A percentile compares a stretch with the other conserved stretches of the same genome.
These are phyloP conservation scores for Saccharomyces hybrid DNA, from an alignment of 1,139 yeast species.

Conservation along the genomic window DNA sequence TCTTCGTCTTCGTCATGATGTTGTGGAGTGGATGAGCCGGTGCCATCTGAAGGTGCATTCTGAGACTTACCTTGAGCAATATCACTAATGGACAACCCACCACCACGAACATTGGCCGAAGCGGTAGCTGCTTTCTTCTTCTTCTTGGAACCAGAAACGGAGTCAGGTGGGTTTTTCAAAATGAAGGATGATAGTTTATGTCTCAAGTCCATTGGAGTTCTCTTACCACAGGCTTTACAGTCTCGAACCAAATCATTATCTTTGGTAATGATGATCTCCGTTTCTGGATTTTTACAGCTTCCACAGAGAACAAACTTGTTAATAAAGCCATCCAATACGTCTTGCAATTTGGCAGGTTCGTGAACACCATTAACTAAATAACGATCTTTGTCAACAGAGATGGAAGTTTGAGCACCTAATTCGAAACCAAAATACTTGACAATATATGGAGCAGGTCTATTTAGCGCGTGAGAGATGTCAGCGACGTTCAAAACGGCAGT, in stretches of 20 bases:
- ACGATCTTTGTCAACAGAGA: conserved; percentile 74
- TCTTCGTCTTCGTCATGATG: conserved; percentile 58
- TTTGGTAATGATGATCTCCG: conserved; percentile 77
- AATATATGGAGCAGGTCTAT: conserved; percentile 86
- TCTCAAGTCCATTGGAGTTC: conserved; percentile 76
- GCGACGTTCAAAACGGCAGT: conserved; percentile 85
- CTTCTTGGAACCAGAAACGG: conserved; percentile 45
- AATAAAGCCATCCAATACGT: conserved; percentile 89
- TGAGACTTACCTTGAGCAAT: conserved; percentile 55
- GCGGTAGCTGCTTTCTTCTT: conserved; percentile 82
- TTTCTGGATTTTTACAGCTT: conserved; percentile 95
- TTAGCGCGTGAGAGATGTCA: conserved; percentile 91
- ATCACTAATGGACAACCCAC: conserved; percentile 72
- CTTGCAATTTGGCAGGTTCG: conserved; percentile 85
- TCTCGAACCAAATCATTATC: conserved; percentile 78
- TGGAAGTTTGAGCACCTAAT: conserved; percentile 90
- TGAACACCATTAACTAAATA: conserved; percentile 94
- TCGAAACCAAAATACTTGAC: conserved; percentile 94
- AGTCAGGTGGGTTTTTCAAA: conserved; percentile 84
- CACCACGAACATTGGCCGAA: conserved; percentile 84
- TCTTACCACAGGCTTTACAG: conserved; percentile 97
- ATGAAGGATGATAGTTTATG: conserved; percentile 83
- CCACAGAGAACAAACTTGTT: conserved; percentile 89
- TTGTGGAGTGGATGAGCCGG: conserved; percentile 25
- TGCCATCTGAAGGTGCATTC: conserved; percentile 28